Base-by-base conservation (phyloP, 345 rosid genomes). In the Capsella bursapastoris region DNA sequence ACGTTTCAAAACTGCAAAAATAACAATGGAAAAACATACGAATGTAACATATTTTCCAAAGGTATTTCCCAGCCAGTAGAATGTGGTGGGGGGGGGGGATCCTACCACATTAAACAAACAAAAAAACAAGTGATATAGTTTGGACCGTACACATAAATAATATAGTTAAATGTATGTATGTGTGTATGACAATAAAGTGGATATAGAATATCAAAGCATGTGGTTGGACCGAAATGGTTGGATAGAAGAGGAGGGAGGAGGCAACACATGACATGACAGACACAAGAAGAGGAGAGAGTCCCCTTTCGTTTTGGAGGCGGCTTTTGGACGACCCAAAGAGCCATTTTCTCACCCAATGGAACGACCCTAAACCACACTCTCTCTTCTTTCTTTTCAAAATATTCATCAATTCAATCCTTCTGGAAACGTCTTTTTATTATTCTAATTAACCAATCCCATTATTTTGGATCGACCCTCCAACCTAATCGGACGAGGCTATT, bases 291-390 rank as follows among this genome's bases (percentile, higher is more conserved):
- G 32, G 32, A 32, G 35, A 34, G 37, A 22, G 25, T 22, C 37
- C 37, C 18, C 59, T 43, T 55, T 58, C 22, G 49, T 5, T 51
- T 43, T 66, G 8, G 82, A 79, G 83, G 82, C 85, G 88, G 88
- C 93, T 81, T 82, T 91, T 83, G 80, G 85, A 57, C 81, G 44
- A 64, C 22, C 75, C 79, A 44, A 57, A 83, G 89, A 86, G 92
- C 67, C 87, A 86, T 78, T 58, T 58, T 47, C 66, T 8, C 57
- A 35, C 72, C 55, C 25, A 43, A 22, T 66, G 57, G 64, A 22
- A 25, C 13, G 31, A 38, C 61, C 28, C 76, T 57, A 31, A 60
- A 40, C 27, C 57, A 44, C 73, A 77, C 63, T 38, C 72, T 38
- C 72, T 57, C 43, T 7, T 50, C 71, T 70, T 50, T 6, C 66